A percentile compares a stretch with the other conserved stretches of the same genome.
Conservation (phyloP, 2,329 filamentous ascomycete genomes). For the Neurospora crassa region DNA sequence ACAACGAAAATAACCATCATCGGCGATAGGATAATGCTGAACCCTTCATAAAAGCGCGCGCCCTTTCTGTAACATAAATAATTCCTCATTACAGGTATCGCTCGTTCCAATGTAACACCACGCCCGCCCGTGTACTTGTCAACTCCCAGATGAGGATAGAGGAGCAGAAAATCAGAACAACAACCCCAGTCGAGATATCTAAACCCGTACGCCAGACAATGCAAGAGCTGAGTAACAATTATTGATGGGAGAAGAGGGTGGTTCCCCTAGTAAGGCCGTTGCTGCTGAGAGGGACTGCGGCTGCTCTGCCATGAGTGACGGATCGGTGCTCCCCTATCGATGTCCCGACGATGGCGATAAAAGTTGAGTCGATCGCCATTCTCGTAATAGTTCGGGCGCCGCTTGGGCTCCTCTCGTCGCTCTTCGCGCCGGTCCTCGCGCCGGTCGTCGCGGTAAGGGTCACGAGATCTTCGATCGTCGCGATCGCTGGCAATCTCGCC, state of each 20-base stretch:
- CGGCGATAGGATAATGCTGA: background rate
- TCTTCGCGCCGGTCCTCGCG: conserved; percentile 23
- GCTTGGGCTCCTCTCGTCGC: conserved; percentile 21
- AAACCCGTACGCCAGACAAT: background rate
- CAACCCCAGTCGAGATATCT: background rate
- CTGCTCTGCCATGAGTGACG: conserved; percentile 20
- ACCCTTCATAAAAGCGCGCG: background rate
- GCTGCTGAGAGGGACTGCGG: conserved; percentile 20
- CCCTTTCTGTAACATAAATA: background rate
- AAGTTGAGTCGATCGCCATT: conserved; percentile 24
- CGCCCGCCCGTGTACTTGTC: background rate
- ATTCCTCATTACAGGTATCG: background rate
- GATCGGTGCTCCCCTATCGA: conserved; percentile 18
- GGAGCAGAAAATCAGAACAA: background rate
- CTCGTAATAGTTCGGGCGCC: conserved; percentile 21
- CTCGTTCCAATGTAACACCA: background rate
- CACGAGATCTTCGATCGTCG: conserved; percentile 21
- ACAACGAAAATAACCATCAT: background rate
- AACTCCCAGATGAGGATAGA: background rate
- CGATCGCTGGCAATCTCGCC: conserved; percentile 29
- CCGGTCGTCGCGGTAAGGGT: conserved; percentile 21
- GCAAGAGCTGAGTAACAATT: background rate
- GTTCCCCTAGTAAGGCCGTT: conserved; percentile 20
- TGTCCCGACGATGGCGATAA: conserved; percentile 20
- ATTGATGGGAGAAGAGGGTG: background rate